These are phyloP conservation scores for Paxillus rubicundulus DNA, from an alignment of 768 basidiomycete genomes.

Conservation along the genomic window DNA sequence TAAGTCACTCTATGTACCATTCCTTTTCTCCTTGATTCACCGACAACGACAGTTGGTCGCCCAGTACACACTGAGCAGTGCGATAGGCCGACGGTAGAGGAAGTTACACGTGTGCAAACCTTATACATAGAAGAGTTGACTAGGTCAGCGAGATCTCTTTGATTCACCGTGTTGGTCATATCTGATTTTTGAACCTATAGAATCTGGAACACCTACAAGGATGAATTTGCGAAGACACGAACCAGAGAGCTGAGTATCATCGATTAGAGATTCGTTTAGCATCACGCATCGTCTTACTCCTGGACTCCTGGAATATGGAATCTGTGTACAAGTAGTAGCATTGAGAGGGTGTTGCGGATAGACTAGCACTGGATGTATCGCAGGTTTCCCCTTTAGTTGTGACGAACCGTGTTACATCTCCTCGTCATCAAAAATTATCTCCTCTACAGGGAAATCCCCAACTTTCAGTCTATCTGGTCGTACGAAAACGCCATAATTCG, in stretches of 20 bases:
- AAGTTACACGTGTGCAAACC: conserved; percentile 74
- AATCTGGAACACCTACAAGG: conserved; percentile 96
- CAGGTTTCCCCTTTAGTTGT: too few species aligned
- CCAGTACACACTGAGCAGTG: conserved; percentile 79
- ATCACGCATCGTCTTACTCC: not conserved
- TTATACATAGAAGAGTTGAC: conserved; percentile 91
- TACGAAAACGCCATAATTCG: conserved; percentile 83
- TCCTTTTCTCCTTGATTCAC: not conserved
- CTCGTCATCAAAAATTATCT: conserved; percentile 72
- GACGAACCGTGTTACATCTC: conserved; percentile 51
- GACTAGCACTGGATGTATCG: too few species aligned
- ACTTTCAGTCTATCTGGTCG: conserved; percentile 75
- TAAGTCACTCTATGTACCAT: conserved; percentile 44
- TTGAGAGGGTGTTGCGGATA: too few species aligned
- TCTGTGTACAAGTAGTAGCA: not conserved
- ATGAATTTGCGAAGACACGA: conserved; percentile 84
- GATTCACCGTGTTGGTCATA: not conserved
- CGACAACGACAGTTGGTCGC: conserved; percentile 62
- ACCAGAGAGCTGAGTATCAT: conserved; percentile 76
- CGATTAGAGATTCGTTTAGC: conserved; percentile 40
- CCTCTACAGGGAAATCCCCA: conserved; percentile 86
- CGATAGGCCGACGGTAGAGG: conserved; percentile 79
- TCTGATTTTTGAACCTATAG: conserved; percentile 37
- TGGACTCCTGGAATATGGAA: not conserved
- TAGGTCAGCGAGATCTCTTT: conserved; percentile 50